Conservation (phyloP, 208 protist species). For the Trichomonas vaginalis region DNA sequence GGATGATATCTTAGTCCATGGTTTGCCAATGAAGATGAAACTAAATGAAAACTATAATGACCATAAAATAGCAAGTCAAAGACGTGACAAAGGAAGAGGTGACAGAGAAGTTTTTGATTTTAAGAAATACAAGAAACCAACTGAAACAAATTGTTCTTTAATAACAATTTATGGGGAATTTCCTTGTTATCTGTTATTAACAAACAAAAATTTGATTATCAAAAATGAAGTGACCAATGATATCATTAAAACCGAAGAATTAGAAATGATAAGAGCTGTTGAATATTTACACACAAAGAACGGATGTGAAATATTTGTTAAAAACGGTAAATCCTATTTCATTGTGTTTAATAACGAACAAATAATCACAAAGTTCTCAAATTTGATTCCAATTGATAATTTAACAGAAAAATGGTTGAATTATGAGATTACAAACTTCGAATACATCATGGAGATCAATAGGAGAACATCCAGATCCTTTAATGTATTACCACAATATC, state of each 20-base stretch:
- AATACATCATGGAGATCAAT: neutral
- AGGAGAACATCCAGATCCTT: neutral
- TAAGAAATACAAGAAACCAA: neutral
- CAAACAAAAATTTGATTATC: neutral
- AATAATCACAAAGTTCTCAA: neutral
- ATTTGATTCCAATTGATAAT: neutral
- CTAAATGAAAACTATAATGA: neutral
- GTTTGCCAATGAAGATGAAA: neutral
- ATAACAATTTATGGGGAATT: neutral
- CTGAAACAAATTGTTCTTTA: neutral
- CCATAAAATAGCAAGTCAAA: neutral
- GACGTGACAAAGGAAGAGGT: neutral
- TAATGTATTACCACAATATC: neutral
- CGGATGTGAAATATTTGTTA: neutral
- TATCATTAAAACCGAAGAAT: neutral
- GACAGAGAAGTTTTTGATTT: neutral
- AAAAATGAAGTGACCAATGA: neutral
- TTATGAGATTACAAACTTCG: neutral
- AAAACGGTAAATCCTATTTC: neutral
- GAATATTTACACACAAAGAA: neutral
- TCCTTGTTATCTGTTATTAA: neutral
- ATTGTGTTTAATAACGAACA: neutral
- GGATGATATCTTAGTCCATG: neutral
- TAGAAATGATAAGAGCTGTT: neutral
- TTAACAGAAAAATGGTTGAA: neutral